These are phyloP conservation scores for Jamesozyma spencerorum DNA, from an alignment of 805 yeast species.

Conservation along the genomic window DNA sequence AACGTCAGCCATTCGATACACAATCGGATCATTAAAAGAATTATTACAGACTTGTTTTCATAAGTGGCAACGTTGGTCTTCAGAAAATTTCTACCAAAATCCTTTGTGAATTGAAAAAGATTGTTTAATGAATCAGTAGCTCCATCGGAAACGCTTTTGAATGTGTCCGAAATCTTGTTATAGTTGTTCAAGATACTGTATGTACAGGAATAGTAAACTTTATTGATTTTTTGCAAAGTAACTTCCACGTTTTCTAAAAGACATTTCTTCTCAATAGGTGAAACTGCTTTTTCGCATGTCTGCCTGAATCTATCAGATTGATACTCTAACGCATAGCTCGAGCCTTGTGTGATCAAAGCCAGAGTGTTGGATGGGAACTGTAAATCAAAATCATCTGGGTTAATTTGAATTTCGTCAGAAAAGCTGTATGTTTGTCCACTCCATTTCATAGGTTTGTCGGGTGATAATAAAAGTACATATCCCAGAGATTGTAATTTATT, in stretches of 20 bases:
- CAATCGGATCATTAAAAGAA: constrained; percentile 61
- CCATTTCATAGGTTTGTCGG: constrained; percentile 84
- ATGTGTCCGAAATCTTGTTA: constrained; percentile 40
- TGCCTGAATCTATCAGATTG: constrained; percentile 51
- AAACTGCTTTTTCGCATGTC: constrained; percentile 45
- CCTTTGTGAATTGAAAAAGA: constrained; percentile 68
- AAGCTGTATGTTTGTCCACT: constrained; percentile 66
- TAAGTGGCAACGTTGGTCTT: constrained; percentile 49
- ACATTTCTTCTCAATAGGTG: constrained; percentile 54
- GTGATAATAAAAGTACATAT: constrained; percentile 64
- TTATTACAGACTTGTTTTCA: constrained; percentile 52
- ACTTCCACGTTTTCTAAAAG: constrained; percentile 64
- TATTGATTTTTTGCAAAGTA: constrained; percentile 57
- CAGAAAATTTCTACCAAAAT: constrained; percentile 67
- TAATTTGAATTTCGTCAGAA: constrained; percentile 21
- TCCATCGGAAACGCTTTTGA: constrained; percentile 45
- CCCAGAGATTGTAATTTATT: constrained; percentile 34
- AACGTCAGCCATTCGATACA: constrained; percentile 91
- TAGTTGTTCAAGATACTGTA: constrained; percentile 56
- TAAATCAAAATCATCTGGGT: constrained; percentile 15
- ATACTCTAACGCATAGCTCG: constrained; percentile 45
- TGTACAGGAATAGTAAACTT: constrained; percentile 59
- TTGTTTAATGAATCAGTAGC: constrained; percentile 72
- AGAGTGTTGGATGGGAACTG: constrained; percentile 15
- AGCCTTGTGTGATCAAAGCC: constrained; percentile 42